phyloP scores from a whole-genome alignment of 495 filamentous ascomycete species.

The Hypoxylon cercidicola region DNA sequence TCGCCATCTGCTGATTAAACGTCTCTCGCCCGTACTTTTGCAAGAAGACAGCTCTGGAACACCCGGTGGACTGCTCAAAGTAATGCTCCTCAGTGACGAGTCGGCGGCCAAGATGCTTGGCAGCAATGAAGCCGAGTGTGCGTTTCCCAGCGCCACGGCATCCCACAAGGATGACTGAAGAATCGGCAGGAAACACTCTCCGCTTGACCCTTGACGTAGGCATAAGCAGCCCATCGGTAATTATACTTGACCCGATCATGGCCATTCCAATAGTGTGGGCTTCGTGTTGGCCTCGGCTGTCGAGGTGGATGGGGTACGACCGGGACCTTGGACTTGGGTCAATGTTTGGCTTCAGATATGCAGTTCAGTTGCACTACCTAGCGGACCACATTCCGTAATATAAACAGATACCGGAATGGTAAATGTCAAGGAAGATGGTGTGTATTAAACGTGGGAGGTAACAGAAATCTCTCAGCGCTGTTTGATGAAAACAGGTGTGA shows the following conservation, averaged over 20 bases:
- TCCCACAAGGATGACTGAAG: slow-evolving; percentile 79
- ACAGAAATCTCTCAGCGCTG: slow-evolving; percentile 1
- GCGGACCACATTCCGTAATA: background rate
- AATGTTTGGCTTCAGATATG: background rate
- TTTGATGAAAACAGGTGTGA: slow-evolving; percentile 13
- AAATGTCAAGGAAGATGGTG: background rate
- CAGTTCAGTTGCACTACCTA: background rate
- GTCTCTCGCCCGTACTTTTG: slow-evolving; percentile 66
- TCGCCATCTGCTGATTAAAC: slow-evolving; percentile 69
- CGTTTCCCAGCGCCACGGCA: slow-evolving; percentile 81
- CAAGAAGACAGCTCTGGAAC: slow-evolving; percentile 69
- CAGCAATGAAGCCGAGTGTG: slow-evolving; percentile 80
- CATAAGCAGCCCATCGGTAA: slow-evolving; percentile 37
- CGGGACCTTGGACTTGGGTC: background rate
- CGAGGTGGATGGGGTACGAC: background rate
- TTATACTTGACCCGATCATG: slow-evolving; percentile 22
- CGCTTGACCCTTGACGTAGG: slow-evolving; percentile 47
- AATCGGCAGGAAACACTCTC: slow-evolving; percentile 65
- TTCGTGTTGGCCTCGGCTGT: background rate
- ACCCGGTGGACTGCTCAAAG: slow-evolving; percentile 74
- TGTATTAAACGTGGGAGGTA: slow-evolving; percentile 4
- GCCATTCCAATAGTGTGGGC: slow-evolving; percentile 18
- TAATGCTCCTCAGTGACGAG: slow-evolving; percentile 77
- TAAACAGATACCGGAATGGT: background rate
- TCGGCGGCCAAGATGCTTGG: slow-evolving; percentile 73